Evolutionary conservation across 73 alveolate species (phyloP), one percentile per base, ranked within the genome.

Genomic region (Tetrahymena malaccensis): DNA sequence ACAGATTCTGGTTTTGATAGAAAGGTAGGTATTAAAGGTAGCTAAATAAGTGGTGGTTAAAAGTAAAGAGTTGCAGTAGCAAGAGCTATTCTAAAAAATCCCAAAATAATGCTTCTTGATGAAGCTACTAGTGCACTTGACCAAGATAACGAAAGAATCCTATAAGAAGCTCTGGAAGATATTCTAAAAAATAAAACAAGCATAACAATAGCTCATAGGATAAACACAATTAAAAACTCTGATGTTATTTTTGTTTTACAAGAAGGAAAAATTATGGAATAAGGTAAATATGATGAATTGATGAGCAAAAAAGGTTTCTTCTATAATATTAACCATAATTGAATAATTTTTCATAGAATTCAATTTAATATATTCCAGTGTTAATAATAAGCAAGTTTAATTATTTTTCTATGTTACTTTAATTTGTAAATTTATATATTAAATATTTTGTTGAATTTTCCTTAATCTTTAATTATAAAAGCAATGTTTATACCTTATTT

Each of bases 131-230:
- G 97, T 85, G 96, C 97, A 15, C 93, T 96, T 13, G 97, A 96
- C 85, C 43, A 55, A 11, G 84, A 70, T 35, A 84, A 93, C 38
- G 96, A 96, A 43, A 58, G 43, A 43, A 93, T 58, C 9, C 85
- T 96, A 3, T 85, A 96, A 85, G 17, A 93, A 27, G 84, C 96
- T 40, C 70, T 96, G 0, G 50, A 83, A 33, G 37, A 70, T 25
- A 85, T 95, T 95, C n/a, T 94, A 96, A 35, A 35, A 27, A 93
- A 85, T n/a, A 96, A 96, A 43, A 96, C 98, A 40, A 96, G 96
- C 8, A 94, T 97, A 34, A 95, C 96, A 33, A 97, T 98, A 31
- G 99, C 98, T 31, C 99, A 98, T 33, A 96, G 98, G 93, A 97
- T 98, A 6, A 94, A 95, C 34, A 97, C 98, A 5, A 96, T 97